Evolutionary conservation across 768 basidiomycete species (phyloP).

Genomic region (Terana coerulea): DNA sequence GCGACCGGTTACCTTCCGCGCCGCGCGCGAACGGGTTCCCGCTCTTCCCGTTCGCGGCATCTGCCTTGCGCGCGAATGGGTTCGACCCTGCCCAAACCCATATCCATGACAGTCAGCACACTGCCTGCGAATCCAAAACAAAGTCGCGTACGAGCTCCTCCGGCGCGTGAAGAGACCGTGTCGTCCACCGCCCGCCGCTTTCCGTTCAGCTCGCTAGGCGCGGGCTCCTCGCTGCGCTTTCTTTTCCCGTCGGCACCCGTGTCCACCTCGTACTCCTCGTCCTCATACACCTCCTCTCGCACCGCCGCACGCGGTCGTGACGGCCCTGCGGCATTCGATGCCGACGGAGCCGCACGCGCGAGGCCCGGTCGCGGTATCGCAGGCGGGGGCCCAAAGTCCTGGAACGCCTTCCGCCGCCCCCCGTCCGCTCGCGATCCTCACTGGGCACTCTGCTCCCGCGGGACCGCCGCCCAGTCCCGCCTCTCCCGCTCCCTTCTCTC

Average conservation of each 20-base stretch:
- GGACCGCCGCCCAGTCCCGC: conserved; percentile 46
- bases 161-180: too few relatives aligned
- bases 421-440: not conserved
- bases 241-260: conserved; percentile 48
- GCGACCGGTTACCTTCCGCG: conserved; percentile 46
- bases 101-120: too few relatives aligned
- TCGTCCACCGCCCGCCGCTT: conserved; percentile 42
- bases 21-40: conserved; percentile 70
- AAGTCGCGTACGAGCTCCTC: too few relatives aligned
- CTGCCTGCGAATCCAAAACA: too few relatives aligned
- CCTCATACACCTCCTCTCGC: conserved; percentile 17
- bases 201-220: conserved; percentile 14
- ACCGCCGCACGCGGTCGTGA: not conserved
- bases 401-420: conserved; percentile 42
- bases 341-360: conserved; percentile 53
- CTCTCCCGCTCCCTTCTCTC: conserved; percentile 51
- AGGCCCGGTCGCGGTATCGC: conserved; percentile 65
- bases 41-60: conserved; percentile 34
- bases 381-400: conserved; percentile 67
- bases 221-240: conserved; percentile 48
- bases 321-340: conserved; percentile 8
- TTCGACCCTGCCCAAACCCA: conserved; percentile 58
- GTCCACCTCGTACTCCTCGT: conserved; percentile 20
- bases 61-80: conserved; percentile 65
- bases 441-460: conserved; percentile 25